Evolutionary conservation across 208 protist genomes (phyloP).

Genomic region (Crithidia brevicula): DNA sequence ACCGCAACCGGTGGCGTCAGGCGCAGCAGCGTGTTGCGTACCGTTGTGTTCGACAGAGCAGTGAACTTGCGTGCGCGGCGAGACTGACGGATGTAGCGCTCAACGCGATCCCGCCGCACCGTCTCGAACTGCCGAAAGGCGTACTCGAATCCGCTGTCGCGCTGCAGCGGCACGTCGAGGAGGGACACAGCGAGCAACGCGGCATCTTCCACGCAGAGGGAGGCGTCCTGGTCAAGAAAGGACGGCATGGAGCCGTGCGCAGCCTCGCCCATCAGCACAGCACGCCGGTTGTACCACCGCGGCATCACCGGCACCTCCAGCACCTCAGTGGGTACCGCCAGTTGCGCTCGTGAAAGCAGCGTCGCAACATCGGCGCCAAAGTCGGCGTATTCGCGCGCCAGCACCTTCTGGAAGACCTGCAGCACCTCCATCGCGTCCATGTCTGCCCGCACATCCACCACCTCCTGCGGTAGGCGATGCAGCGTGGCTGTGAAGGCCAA

Average conservation of each 20-base stretch:
- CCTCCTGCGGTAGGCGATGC: slow-evolving; percentile 47
- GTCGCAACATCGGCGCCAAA: slow-evolving; percentile 50
- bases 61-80: slow-evolving; percentile 73
- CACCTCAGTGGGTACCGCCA: slow-evolving; percentile 74
- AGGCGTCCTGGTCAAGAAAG: slow-evolving; percentile 84
- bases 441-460: slow-evolving; percentile 49
- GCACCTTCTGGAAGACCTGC: slow-evolving; percentile 44
- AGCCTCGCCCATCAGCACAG: slow-evolving; percentile 86
- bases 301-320: slow-evolving; percentile 90
- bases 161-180: slow-evolving; percentile 77
- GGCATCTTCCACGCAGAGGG: slow-evolving; percentile 89
- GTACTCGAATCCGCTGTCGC: slow-evolving; percentile 86
- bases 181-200: slow-evolving; percentile 83
- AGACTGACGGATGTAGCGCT: slow-evolving; percentile 90
- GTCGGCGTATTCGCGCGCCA: slow-evolving; percentile 54
- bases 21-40: slow-evolving; percentile 64
- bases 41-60: slow-evolving; percentile 36
- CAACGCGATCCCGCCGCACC: slow-evolving; percentile 79
- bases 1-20: slow-evolving; percentile 38
- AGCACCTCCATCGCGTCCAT: slow-evolving; percentile 58
- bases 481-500: slow-evolving; percentile 81
- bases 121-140: slow-evolving; percentile 86
- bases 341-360: slow-evolving; percentile 46
- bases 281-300: slow-evolving; percentile 88
- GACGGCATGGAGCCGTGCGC: slow-evolving; percentile 88